Conservation (phyloP, 208 protist genomes). For the Trypanosoma melophagium region DNA sequence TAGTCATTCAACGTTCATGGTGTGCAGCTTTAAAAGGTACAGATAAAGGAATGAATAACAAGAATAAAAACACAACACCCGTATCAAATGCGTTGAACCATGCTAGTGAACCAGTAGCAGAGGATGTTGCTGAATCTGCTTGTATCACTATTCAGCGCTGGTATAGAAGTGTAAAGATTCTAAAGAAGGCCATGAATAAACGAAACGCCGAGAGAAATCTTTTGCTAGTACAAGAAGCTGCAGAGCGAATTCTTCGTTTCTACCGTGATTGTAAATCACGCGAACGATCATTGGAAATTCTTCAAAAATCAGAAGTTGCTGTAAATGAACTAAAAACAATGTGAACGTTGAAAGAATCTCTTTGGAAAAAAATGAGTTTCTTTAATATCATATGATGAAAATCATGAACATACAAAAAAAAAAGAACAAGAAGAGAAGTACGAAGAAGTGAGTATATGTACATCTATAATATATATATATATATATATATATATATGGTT, state of each 20-base stretch:
- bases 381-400: too few species aligned
- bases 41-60: not conserved
- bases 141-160: conserved; percentile 8
- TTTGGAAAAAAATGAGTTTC: too few species aligned
- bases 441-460: too few species aligned
- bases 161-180: not conserved
- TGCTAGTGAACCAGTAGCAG: not conserved
- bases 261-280: conserved; percentile 15
- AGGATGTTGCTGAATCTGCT: not conserved
- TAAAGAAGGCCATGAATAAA: conserved; percentile 2
- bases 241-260: conserved; percentile 29
- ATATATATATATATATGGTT: too few species aligned
- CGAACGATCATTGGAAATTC: not conserved
- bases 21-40: not conserved
- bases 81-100: not conserved
- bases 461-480: too few species aligned
- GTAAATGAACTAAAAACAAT: not conserved
- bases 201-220: not conserved
- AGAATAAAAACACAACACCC: not conserved
- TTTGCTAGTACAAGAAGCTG: conserved; percentile 13
- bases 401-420: too few species aligned
- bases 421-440: too few species aligned
- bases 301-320: not conserved
- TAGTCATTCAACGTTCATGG: conserved; percentile 61
- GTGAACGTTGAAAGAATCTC: not conserved